A percentile compares a stretch with the other conserved stretches of the same genome.
phyloP scores from a whole-genome alignment of 108 stramenopile species.

The Seminavis robusta region DNA sequence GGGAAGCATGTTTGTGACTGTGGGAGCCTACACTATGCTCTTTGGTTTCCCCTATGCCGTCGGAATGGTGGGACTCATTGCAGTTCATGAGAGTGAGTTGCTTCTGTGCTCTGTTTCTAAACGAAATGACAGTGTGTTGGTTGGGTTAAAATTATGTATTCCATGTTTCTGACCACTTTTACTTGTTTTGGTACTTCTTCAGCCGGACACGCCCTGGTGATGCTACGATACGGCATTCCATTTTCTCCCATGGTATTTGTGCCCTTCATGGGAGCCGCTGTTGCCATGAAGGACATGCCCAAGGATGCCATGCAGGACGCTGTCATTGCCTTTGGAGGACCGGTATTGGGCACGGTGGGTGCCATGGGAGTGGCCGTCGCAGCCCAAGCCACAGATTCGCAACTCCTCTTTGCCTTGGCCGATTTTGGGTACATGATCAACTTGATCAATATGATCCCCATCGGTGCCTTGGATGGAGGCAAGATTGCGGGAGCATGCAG shows the following conservation, averaged over 20 bases:
- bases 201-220: conserved; percentile 78
- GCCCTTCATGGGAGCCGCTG: conserved; percentile 90
- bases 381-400: conserved; percentile 69
- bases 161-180: no score
- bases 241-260: conserved; percentile 91
- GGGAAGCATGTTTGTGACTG: conserved; percentile 82
- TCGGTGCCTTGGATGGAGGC: conserved; percentile 92
- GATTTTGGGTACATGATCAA: conserved; percentile 97
- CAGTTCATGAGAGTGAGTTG: conserved; percentile 93
- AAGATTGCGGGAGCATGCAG: conserved; percentile 82
- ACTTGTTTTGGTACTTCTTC: no score
- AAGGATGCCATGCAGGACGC: conserved; percentile 87
- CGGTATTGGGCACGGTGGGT: conserved; percentile 76
- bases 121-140: no score
- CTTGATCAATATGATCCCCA: conserved; percentile 89
- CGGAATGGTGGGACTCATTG: conserved; percentile 89
- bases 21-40: conserved; percentile 83
- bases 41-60: conserved; percentile 88
- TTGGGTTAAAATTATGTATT: no score
- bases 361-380: conserved; percentile 72
- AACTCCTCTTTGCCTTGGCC: conserved; percentile 84
- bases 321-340: conserved; percentile 89
- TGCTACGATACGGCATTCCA: conserved; percentile 76
- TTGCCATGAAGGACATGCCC: conserved; percentile 81
- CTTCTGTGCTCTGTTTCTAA: no score